Percentiles rank a stretch among this genome's conserved stretches.
phyloP scores from a whole-genome alignment of 371 early-diverging fungal genomes.

The Lichtheimia corymbifera region DNA sequence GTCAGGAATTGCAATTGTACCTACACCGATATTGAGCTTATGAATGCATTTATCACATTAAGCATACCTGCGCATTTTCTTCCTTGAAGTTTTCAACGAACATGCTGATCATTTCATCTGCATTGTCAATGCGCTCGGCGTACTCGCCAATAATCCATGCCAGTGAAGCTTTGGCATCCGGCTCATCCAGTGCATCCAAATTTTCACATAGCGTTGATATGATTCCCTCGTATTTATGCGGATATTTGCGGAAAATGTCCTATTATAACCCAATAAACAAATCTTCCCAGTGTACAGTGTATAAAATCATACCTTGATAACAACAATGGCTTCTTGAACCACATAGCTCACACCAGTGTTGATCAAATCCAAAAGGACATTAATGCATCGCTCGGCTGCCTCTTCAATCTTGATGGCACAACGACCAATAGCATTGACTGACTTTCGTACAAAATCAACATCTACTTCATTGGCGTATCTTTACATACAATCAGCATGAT shows the following conservation, averaged over 20 bases:
- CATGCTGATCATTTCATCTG: conserved; percentile 79
- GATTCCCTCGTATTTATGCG: conserved; percentile 88
- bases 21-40: conserved; percentile 13
- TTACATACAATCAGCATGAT: not conserved
- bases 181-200: conserved; percentile 88
- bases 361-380: conserved; percentile 83
- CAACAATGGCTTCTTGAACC: conserved; percentile 92
- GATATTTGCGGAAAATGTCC: conserved; percentile 96
- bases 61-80: conserved; percentile 66
- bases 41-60: conserved; percentile 14
- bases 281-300: not conserved
- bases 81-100: conserved; percentile 77
- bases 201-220: conserved; percentile 88
- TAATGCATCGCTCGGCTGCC: conserved; percentile 84
- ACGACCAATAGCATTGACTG: conserved; percentile 91
- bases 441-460: conserved; percentile 93
- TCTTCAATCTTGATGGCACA: conserved; percentile 88
- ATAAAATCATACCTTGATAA: conserved; percentile 58
- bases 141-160: conserved; percentile 98
- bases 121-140: conserved; percentile 90
- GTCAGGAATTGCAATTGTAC: conserved; percentile 89
- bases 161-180: conserved; percentile 93
- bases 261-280: conserved; percentile 14
- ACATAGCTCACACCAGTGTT: conserved; percentile 92
- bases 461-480: conserved; percentile 93